Conservation (phyloP, 2,329 filamentous ascomycete genomes). For the Exophiala xenobiotica region DNA sequence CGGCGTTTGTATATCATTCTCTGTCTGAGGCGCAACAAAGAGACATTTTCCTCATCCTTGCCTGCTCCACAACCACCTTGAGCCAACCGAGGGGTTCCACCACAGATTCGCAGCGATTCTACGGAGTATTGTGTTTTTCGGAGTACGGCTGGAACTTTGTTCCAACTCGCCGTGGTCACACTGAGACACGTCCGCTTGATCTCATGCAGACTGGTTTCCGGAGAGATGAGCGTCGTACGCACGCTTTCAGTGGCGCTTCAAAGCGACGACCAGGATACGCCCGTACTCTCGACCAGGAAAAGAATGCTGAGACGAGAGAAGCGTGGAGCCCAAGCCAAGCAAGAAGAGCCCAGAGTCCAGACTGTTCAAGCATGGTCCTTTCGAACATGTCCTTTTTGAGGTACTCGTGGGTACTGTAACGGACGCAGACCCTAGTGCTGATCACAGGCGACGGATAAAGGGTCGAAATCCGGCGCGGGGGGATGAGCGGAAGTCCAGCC, state of each 20-base stretch:
- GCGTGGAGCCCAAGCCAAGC: no score
- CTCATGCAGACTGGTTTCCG: neutral
- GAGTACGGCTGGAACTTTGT: neutral
- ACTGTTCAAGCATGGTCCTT: conserved; percentile 16
- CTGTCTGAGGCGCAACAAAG: no score
- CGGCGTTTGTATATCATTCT: no score
- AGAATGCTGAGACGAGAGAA: no score
- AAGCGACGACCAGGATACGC: no score
- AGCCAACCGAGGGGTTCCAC: neutral
- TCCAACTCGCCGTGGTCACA: neutral
- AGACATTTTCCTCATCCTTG: neutral
- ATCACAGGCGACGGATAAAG: conserved; percentile 3
- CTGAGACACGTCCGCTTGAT: neutral
- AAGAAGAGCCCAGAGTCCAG: neutral
- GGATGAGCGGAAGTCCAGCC: conserved; percentile 17
- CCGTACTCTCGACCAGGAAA: no score
- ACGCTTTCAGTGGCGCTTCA: no score
- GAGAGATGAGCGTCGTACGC: no score
- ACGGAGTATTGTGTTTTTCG: neutral
- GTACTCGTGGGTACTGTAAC: neutral
- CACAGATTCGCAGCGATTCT: neutral
- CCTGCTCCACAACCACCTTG: neutral
- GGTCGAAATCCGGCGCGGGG: conserved; percentile 17
- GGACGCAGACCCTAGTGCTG: conserved; percentile 9
- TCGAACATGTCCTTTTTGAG: neutral